phyloP scores from a whole-genome alignment of 805 yeast genomes.

The Kregervanrija fluxuum region DNA sequence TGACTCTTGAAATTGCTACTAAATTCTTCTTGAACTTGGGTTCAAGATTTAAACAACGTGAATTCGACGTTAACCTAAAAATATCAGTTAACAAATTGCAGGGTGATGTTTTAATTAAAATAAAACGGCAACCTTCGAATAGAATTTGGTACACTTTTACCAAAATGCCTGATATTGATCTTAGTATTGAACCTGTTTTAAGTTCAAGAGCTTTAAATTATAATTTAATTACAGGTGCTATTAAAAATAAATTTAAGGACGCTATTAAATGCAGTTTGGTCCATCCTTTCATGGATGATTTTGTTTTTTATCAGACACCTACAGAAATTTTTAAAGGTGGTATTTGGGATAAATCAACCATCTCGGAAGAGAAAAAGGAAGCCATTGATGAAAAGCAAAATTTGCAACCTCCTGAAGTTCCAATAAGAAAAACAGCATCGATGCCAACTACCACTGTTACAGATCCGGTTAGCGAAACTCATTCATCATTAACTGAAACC shows the following conservation, averaged over 20 bases:
- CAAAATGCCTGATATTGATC: slow-evolving; percentile 64
- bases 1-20: slow-evolving; percentile 72
- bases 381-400: too few species aligned
- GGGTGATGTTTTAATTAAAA: slow-evolving; percentile 61
- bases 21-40: slow-evolving; percentile 72
- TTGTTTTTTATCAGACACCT: slow-evolving; percentile 59
- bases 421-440: too few species aligned
- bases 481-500: too few species aligned
- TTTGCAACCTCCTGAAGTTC: too few species aligned
- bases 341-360: slow-evolving; percentile 60
- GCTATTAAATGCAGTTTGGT: slow-evolving; percentile 76
- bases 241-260: slow-evolving; percentile 71
- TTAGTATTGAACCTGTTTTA: slow-evolving; percentile 85
- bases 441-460: not conserved
- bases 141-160: slow-evolving; percentile 89
- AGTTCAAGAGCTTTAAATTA: slow-evolving; percentile 77
- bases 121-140: slow-evolving; percentile 88
- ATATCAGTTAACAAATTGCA: slow-evolving; percentile 60
- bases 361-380: slow-evolving; percentile 10
- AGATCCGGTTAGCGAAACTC: not conserved
- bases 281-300: slow-evolving; percentile 83
- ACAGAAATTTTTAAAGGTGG: slow-evolving; percentile 85
- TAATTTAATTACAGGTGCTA: slow-evolving; percentile 69
- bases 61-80: slow-evolving; percentile 65
- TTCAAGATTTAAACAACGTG: slow-evolving; percentile 61